A percentile compares a stretch with the other conserved stretches of the same genome.
Evolutionary conservation across 495 filamentous ascomycete genomes (phyloP).

Genomic region (Penicillium tannophilum): DNA sequence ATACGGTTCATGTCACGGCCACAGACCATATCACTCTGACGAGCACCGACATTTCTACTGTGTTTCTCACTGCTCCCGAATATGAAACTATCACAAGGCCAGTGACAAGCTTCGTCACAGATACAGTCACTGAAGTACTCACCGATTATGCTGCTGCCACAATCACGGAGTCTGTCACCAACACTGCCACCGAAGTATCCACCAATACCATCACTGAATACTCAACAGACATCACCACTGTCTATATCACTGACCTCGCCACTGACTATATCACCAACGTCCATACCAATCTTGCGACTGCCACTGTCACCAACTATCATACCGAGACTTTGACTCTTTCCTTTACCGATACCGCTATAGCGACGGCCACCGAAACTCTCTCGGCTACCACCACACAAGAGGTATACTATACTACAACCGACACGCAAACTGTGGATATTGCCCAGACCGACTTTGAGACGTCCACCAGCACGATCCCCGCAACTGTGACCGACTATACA

Average conservation of each 20-base stretch:
- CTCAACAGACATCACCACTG: not conserved
- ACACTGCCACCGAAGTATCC: conserved; percentile 2
- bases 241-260: conserved; percentile 1
- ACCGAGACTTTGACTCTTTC: conserved; percentile 12
- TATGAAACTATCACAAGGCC: conserved; percentile 4
- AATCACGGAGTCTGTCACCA: not conserved
- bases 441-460: conserved; percentile 4
- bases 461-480: conserved; percentile 4
- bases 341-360: conserved; percentile 9
- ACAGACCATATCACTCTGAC: not conserved
- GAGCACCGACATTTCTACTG: not conserved
- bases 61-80: not conserved
- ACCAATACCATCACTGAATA: conserved; percentile 2
- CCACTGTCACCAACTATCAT: conserved; percentile 10
- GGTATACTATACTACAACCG: conserved; percentile 1
- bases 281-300: conserved; percentile 3
- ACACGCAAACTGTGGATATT: not conserved
- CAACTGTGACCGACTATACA: not conserved
- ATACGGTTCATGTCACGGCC: not conserved
- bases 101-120: conserved; percentile 1
- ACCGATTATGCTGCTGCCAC: conserved; percentile 1
- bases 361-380: conserved; percentile 5
- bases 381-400: conserved; percentile 2
- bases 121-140: not conserved
- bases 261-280: not conserved